Evolutionary conservation across 441 rosid genomes (phyloP).

Genomic region (Lepidium campestre): DNA sequence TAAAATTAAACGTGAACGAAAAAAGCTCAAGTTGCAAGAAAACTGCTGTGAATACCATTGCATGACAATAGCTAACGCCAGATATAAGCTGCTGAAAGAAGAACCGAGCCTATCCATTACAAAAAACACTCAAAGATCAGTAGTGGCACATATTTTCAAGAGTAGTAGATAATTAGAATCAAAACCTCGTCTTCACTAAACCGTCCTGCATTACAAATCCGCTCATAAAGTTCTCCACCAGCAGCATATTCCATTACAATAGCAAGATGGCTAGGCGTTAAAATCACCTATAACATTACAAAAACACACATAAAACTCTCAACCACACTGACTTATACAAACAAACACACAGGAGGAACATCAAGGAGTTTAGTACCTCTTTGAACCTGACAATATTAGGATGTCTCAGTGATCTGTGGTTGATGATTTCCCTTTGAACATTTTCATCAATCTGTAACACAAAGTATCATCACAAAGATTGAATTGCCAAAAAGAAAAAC

Average conservation of each 20-base stretch:
- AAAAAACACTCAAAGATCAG: slow-evolving; percentile 15
- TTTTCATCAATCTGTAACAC: slow-evolving; percentile 61
- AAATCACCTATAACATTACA: slow-evolving; percentile 46
- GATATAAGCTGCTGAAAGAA: slow-evolving; percentile 74
- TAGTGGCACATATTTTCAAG: background rate
- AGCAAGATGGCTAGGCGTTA: slow-evolving; percentile 90
- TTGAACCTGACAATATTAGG: slow-evolving; percentile 65
- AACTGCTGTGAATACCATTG: slow-evolving; percentile 53
- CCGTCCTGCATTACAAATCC: slow-evolving; percentile 86
- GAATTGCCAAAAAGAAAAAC: background rate
- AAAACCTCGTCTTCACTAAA: slow-evolving; percentile 93
- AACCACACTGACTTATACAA: background rate
- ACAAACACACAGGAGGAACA: background rate
- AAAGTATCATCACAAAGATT: background rate
- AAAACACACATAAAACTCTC: background rate
- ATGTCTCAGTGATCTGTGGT: slow-evolving; percentile 63
- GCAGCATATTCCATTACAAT: slow-evolving; percentile 98
- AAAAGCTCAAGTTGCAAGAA: background rate
- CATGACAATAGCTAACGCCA: slow-evolving; percentile 82
- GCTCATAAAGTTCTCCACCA: slow-evolving; percentile 93
- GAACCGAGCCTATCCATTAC: slow-evolving; percentile 59
- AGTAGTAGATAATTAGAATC: background rate
- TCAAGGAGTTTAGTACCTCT: slow-evolving; percentile 34
- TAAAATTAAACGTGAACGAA: background rate
- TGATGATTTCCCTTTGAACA: slow-evolving; percentile 71